phyloP scores from a whole-genome alignment of 169 alveolate genomes.

The Plasmodium coatneyi region DNA sequence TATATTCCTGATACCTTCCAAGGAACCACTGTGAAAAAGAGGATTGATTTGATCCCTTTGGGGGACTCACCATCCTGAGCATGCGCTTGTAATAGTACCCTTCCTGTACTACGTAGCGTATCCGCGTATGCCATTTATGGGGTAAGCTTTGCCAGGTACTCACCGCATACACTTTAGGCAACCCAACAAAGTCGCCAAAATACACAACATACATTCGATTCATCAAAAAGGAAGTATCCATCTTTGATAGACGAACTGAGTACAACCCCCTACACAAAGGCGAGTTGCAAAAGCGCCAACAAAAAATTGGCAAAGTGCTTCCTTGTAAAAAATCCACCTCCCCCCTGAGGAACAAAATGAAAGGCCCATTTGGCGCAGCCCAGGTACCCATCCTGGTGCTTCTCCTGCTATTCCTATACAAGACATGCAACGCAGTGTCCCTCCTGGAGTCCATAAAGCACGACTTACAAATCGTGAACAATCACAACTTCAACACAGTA shows the following conservation, averaged over 20 bases:
- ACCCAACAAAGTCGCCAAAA: background rate
- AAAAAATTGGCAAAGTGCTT: background rate
- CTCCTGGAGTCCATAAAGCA: conserved; percentile 84
- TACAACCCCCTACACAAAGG: background rate
- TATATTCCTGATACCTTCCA: background rate
- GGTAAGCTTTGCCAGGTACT: background rate
- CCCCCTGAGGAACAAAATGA: background rate
- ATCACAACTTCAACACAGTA: conserved; percentile 79
- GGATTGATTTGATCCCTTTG: background rate
- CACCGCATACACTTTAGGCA: background rate
- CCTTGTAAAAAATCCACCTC: background rate
- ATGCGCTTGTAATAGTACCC: background rate
- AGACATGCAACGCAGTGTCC: conserved; percentile 22
- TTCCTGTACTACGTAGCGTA: background rate
- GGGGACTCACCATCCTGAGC: background rate
- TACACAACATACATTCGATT: background rate
- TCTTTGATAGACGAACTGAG: background rate
- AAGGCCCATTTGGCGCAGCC: conserved; percentile 1
- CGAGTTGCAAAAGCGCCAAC: background rate
- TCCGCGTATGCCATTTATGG: background rate
- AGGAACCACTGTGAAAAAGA: background rate
- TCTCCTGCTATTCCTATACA: conserved; percentile 2
- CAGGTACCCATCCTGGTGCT: background rate
- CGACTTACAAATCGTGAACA: conserved; percentile 83
- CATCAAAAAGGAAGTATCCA: background rate